Evolutionary conservation across 208 protist genomes (phyloP).

Genomic region (Entamoeba invadens): DNA sequence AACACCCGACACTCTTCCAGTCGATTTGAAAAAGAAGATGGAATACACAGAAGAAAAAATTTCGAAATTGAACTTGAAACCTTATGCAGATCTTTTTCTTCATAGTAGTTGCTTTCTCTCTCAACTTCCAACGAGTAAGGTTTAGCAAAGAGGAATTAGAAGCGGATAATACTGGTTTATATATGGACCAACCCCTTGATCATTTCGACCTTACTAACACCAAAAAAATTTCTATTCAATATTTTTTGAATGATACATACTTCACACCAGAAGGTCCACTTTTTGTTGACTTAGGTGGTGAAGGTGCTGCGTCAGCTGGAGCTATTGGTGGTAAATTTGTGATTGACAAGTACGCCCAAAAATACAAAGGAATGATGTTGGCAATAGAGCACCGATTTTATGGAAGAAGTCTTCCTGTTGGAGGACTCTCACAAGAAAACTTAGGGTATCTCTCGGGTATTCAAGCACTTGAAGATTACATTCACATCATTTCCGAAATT

Average conservation of each 20-base stretch:
- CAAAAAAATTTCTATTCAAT: not conserved
- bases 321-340: not conserved
- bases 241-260: not conserved
- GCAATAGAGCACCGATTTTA: not conserved
- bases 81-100: too few relatives aligned
- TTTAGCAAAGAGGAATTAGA: too few relatives aligned
- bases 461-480: not conserved
- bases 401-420: not conserved
- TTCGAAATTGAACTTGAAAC: too few relatives aligned
- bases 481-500: not conserved
- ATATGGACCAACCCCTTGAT: not conserved
- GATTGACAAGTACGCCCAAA: not conserved
- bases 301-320: not conserved
- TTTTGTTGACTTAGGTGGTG: not conserved
- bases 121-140: too few relatives aligned
- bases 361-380: not conserved
- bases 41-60: too few relatives aligned
- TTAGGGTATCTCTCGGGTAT: not conserved
- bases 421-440: not conserved
- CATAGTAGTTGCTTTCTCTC: too few relatives aligned
- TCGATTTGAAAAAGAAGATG: too few relatives aligned
- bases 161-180: too few relatives aligned
- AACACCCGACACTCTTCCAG: too few relatives aligned
- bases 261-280: not conserved
- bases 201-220: not conserved